Percentiles rank a stretch among this genome's conserved stretches.
Conservation (phyloP, 257 asterid species). For the Paulownia fortunei region DNA sequence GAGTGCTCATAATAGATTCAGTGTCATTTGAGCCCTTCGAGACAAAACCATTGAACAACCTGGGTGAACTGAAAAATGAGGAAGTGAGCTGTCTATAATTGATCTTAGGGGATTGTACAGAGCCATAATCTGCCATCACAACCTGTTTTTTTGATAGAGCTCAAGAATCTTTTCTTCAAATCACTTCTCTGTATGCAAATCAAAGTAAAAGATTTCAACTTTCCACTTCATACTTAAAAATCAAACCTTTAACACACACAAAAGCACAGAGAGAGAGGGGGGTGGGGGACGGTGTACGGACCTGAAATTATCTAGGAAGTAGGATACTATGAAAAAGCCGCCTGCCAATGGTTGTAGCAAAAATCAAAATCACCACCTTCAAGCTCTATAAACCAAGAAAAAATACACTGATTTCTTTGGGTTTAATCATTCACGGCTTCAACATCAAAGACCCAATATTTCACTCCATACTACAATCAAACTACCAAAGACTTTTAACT, state of each 20-base stretch:
- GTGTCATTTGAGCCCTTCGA: constrained; percentile 53
- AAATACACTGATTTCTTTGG: constrained; percentile 20
- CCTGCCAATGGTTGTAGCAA: constrained; percentile 11
- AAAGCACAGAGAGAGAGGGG: not conserved
- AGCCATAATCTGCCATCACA: constrained; percentile 66
- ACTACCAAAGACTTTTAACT: constrained; percentile 1
- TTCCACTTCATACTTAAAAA: constrained; percentile 8
- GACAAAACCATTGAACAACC: constrained; percentile 55
- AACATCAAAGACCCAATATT: too few relatives aligned
- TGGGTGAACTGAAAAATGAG: constrained; percentile 69
- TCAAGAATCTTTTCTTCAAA: constrained; percentile 34
- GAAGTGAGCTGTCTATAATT: constrained; percentile 46
- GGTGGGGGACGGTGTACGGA: constrained; percentile 13
- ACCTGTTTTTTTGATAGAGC: constrained; percentile 17
- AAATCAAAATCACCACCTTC: not conserved
- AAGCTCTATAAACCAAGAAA: constrained; percentile 14
- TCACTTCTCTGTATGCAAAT: constrained; percentile 25
- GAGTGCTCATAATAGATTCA: constrained; percentile 62
- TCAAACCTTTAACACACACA: not conserved
- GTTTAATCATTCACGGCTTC: not conserved
- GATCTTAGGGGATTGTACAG: constrained; percentile 47
- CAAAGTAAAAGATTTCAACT: constrained; percentile 21
- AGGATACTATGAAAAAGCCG: too few relatives aligned
- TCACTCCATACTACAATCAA: not conserved
- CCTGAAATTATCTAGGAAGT: constrained; percentile 37